phyloP scores from a whole-genome alignment of 2,329 filamentous ascomycete species.

The Alternaria solani region DNA sequence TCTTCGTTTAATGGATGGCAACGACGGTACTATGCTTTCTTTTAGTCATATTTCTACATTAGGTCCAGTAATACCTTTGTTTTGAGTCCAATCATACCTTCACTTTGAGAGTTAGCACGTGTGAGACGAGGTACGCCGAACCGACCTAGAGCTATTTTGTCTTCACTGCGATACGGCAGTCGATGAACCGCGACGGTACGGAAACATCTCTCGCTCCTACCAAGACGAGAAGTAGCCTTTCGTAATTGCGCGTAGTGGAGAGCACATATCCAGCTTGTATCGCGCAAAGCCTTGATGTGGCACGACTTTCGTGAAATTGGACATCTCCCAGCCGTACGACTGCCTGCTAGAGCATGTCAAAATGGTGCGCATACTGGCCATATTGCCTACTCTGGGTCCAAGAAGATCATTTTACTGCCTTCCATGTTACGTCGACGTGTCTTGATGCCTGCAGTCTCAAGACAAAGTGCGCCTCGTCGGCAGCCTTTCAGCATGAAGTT shows the following conservation, averaged over 20 bases:
- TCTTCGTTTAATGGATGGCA: too few relatives aligned
- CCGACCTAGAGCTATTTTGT: neutral
- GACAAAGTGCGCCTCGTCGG: neutral
- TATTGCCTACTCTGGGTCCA: too few relatives aligned
- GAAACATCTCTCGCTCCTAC: neutral
- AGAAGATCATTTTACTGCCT: neutral
- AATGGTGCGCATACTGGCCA: too few relatives aligned
- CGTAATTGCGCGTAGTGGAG: too few relatives aligned
- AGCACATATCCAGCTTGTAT: neutral
- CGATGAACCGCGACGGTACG: neutral
- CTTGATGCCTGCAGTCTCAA: neutral
- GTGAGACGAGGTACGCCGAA: neutral
- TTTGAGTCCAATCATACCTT: neutral
- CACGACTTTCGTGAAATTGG: too few relatives aligned
- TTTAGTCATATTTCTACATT: too few relatives aligned
- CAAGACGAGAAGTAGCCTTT: too few relatives aligned
- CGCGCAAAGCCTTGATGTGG: too few relatives aligned
- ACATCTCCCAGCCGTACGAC: too few relatives aligned
- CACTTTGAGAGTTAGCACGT: neutral
- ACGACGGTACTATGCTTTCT: too few relatives aligned
- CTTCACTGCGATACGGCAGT: neutral
- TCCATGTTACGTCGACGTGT: neutral
- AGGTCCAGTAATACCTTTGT: too few relatives aligned
- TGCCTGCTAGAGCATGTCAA: too few relatives aligned
- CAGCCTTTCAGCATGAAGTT: neutral